Base-by-base conservation (phyloP, 768 basidiomycete species). In the Dacryopinax primogenitus region DNA sequence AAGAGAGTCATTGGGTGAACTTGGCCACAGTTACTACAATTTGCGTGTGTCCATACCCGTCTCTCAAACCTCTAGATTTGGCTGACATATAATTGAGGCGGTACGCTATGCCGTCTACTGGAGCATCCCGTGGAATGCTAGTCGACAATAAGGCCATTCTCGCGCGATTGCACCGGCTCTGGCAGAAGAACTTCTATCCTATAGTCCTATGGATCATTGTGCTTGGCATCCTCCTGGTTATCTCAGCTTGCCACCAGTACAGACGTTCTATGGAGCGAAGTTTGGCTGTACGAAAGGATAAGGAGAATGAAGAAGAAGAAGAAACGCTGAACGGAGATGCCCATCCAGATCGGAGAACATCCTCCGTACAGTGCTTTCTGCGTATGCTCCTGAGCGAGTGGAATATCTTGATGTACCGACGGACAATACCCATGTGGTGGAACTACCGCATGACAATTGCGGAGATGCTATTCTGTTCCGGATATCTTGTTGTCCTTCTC, bases 401-500 rank as follows among this genome's bases (percentile, higher is more conserved):
- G 26, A 58, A 30, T 7, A 58, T 58, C 23, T 15, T 58, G 26
- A 26, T 58, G 26, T 58, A 28, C 51, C 11, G 51, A 13, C 32
- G 51, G 51, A 58, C 51, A 21, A 26, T 58, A 18, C 51, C 51
- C 11, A 58, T 58, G 51, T 3, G 51, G 30, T 58, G 12, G 13
- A 58, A 30, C 51, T 58, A 58, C 51, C 51, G 51, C 6, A 58
- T 58, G 51, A 65, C 78, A 62, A 63, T 82, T 16, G 73, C 76
- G 0, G 83, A 85, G 63, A 64, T 83, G 1, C 63, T 76, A 32
- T 81, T 84, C 68, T 79, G 80, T 41, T 65, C 76, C 33, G 73
- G 69, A 1, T 85, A 85, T 67, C 72, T 82, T 18, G 73, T 74
- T 3, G 75, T 77, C 23, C 77, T 81, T 66, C 70, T 84, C 39